A percentile compares a stretch with the other conserved stretches of the same genome.
phyloP scores from a whole-genome alignment of 2,329 filamentous ascomycete genomes.

The Arthrobotrys conoides region DNA sequence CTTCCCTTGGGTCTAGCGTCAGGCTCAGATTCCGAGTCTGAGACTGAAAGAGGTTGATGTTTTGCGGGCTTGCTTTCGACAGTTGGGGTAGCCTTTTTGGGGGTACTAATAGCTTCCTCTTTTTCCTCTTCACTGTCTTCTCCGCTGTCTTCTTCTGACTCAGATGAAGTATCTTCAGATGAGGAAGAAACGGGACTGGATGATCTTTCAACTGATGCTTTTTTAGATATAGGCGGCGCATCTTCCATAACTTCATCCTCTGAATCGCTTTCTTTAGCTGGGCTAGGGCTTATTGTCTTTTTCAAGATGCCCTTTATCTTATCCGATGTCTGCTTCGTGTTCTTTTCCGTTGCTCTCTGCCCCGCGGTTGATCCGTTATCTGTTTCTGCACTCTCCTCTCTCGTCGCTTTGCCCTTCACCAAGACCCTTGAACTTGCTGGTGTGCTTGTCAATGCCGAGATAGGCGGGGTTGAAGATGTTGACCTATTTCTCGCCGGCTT shows the following conservation, averaged over 20 bases:
- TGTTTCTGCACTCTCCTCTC: slow-evolving; percentile 1
- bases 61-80: slow-evolving; percentile 59
- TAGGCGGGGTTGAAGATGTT: slow-evolving; percentile 37
- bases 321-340: background rate
- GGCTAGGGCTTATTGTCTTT: slow-evolving; percentile 5
- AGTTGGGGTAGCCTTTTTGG: slow-evolving; percentile 60
- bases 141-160: slow-evolving; percentile 48
- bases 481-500: slow-evolving; percentile 34
- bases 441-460: slow-evolving; percentile 14
- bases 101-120: slow-evolving; percentile 60
- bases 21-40: slow-evolving; percentile 30
- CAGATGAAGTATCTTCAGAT: slow-evolving; percentile 25
- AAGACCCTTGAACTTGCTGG: background rate
- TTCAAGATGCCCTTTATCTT: background rate
- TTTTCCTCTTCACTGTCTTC: slow-evolving; percentile 60
- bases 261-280: slow-evolving; percentile 7
- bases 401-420: slow-evolving; percentile 15
- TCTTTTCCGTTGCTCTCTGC: background rate
- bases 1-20: slow-evolving; percentile 24
- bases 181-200: slow-evolving; percentile 16
- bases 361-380: background rate
- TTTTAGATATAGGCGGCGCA: slow-evolving; percentile 34
- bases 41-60: background rate
- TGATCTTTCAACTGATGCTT: slow-evolving; percentile 2
- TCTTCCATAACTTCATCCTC: slow-evolving; percentile 51